Conservation (phyloP, 495 filamentous ascomycete genomes). For the Immersiella caudata region DNA sequence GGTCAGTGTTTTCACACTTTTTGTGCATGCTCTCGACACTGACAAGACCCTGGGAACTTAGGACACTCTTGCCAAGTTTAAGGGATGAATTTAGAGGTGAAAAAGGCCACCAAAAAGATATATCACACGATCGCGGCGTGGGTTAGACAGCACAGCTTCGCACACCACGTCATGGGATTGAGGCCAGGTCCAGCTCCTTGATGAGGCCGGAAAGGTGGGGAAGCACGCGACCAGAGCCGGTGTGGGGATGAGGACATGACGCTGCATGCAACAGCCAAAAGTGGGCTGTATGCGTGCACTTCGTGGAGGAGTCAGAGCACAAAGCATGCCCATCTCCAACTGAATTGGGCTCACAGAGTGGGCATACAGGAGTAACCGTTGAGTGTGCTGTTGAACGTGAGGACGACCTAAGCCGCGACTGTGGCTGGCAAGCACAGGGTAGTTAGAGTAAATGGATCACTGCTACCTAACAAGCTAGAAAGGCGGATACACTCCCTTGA, state of each 20-base stretch:
- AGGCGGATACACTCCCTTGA: not conserved
- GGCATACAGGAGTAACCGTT: not conserved
- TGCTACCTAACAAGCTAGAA: no score
- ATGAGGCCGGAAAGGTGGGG: not conserved
- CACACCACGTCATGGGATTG: not conserved
- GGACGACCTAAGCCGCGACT: not conserved
- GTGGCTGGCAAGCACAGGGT: no score
- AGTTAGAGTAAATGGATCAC: not conserved
- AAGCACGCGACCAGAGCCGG: not conserved
- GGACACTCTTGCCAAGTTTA: constrained; percentile 76
- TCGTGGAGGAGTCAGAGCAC: not conserved
- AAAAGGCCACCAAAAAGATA: not conserved
- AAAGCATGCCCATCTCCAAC: not conserved
- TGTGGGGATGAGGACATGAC: constrained; percentile 3
- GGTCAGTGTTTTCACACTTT: constrained; percentile 50
- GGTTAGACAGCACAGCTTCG: not conserved
- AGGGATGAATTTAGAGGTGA: constrained; percentile 55
- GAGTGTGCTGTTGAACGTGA: not conserved
- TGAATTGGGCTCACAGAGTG: not conserved
- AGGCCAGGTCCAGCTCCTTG: not conserved
- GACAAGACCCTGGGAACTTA: constrained; percentile 36
- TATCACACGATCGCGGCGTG: not conserved
- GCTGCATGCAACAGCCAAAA: not conserved
- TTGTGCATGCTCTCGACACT: constrained; percentile 12
- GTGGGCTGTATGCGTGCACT: constrained; percentile 5